Evolutionary conservation across 2,329 filamentous ascomycete genomes (phyloP).

Genomic region (Davidsoniella neocaledoniae): DNA sequence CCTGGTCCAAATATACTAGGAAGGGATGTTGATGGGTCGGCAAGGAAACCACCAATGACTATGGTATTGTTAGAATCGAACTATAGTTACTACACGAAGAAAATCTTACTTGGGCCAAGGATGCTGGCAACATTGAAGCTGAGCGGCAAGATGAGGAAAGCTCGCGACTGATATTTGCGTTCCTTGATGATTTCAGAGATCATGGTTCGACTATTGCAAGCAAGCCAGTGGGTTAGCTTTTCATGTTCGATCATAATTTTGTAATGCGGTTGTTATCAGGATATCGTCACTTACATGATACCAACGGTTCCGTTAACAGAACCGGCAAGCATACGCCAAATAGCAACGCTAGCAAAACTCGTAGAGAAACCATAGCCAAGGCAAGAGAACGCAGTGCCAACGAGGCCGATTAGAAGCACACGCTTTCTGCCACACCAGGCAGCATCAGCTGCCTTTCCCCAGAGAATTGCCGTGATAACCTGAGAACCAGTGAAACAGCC

Average conservation of each 20-base stretch:
- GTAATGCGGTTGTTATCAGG: neutral
- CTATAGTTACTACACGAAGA: neutral
- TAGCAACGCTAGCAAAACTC: conserved; percentile 44
- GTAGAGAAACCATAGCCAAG: conserved; percentile 57
- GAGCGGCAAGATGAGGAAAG: conserved; percentile 30
- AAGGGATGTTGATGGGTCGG: conserved; percentile 46
- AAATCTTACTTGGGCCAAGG: conserved; percentile 25
- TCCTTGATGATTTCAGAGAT: conserved; percentile 32
- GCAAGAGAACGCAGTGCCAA: conserved; percentile 49
- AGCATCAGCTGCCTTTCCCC: conserved; percentile 49
- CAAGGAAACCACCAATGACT: conserved; percentile 49
- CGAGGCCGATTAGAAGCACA: conserved; percentile 52
- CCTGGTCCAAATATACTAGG: conserved; percentile 45
- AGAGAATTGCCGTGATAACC: conserved; percentile 55
- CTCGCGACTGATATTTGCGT: conserved; percentile 30
- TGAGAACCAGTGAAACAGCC: conserved; percentile 59
- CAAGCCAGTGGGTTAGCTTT: neutral
- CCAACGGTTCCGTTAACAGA: conserved; percentile 32
- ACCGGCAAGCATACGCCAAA: conserved; percentile 51
- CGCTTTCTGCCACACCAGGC: conserved; percentile 47
- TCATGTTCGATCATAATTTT: neutral
- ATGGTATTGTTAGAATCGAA: neutral
- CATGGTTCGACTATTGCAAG: conserved; percentile 24
- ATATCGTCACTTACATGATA: conserved; percentile 24
- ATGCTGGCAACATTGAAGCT: conserved; percentile 32